Evolutionary conservation across 257 asterid species (phyloP), one percentile per base, ranked within the genome.

Genomic region (Solanum chilense): DNA sequence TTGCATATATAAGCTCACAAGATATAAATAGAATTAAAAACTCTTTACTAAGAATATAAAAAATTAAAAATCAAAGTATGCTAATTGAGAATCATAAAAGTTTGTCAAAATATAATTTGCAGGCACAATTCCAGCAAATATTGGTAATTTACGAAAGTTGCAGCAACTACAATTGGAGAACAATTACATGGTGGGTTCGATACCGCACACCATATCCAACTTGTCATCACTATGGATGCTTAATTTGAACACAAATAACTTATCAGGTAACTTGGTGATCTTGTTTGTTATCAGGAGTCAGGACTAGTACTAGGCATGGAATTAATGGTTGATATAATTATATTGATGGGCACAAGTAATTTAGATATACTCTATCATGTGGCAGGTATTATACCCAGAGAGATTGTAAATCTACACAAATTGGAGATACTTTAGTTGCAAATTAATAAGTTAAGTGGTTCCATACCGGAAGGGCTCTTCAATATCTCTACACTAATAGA

Each of bases 331-430:
- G 39, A 37, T 37, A 5, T 37, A 37, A 37, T 37, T 37, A 37
- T 37, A 37, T 5, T 5, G 39, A 37, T 37, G 35, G 35, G 35
- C 35, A 5, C 39, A 37, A 37, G 7, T 6, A 35, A 35, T 5
- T 35, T 5, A 35, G 39, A 35, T 47, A 12, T 13, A 45, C 52
- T 12, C 18, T 4, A 13, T 47, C 18, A 47, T 13, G 56, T 76
- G 27, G 37, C 90, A 92, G 94, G 94, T 64, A 86, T 27, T 11
- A 14, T 92, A 21, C 94, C 91, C 0, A 45, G 3, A 62, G 92
- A 86, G 88, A 47, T 92, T 60, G 86, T 91, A 12, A 89, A 89
- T 44, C 35, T 89, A 64, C 11, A 42, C 29, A 81, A 84, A 1
- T 35, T 92, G 76, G 77, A 85, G 82, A 0, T 0, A 2, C 27